A percentile compares a stretch with the other conserved stretches of the same genome.
phyloP scores from a whole-genome alignment of 2,329 filamentous ascomycete genomes.

The Helminthosporium solani region DNA sequence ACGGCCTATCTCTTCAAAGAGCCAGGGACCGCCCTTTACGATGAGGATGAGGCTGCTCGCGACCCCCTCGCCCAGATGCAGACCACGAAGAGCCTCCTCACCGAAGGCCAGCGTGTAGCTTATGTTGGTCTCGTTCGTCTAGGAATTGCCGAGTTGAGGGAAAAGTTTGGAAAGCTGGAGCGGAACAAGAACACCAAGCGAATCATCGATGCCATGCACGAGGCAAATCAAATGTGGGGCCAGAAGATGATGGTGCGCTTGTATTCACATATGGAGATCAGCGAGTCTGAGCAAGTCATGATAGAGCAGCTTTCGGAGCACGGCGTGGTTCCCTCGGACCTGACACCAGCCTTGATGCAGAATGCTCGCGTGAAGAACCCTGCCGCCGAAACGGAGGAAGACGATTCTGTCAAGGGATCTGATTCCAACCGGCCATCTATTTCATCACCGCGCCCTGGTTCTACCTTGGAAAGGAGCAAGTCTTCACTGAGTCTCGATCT shows the following conservation, averaged over 20 bases:
- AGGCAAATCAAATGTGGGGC: conserved; percentile 90
- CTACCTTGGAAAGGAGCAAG: conserved; percentile 19
- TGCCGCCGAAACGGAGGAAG: conserved; percentile 58
- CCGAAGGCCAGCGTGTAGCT: conserved; percentile 91
- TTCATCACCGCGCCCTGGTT: conserved; percentile 34
- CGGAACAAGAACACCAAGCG: conserved; percentile 70
- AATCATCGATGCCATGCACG: conserved; percentile 65
- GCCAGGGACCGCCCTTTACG: conserved; percentile 58
- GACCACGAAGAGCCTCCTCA: conserved; percentile 91
- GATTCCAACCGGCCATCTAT: conserved; percentile 38
- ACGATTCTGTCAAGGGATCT: conserved; percentile 4
- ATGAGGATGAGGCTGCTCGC: conserved; percentile 72
- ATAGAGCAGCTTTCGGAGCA: conserved; percentile 95
- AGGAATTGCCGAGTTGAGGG: conserved; percentile 75
- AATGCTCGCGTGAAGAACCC: conserved; percentile 94
- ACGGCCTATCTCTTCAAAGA: conserved; percentile 94
- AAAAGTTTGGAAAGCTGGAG: conserved; percentile 64
- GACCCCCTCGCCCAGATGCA: conserved; percentile 90
- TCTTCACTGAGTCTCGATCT: conserved; percentile 36
- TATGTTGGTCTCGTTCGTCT: conserved; percentile 90
- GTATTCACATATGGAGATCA: conserved; percentile 97
- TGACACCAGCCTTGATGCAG: conserved; percentile 83
- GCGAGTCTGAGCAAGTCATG: conserved; percentile 89
- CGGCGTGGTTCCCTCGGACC: conserved; percentile 79
- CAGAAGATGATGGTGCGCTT: conserved; percentile 97